Evolutionary conservation across 192 early-diverging fungal genomes (phyloP).

Genomic region (Backusella sp.): DNA sequence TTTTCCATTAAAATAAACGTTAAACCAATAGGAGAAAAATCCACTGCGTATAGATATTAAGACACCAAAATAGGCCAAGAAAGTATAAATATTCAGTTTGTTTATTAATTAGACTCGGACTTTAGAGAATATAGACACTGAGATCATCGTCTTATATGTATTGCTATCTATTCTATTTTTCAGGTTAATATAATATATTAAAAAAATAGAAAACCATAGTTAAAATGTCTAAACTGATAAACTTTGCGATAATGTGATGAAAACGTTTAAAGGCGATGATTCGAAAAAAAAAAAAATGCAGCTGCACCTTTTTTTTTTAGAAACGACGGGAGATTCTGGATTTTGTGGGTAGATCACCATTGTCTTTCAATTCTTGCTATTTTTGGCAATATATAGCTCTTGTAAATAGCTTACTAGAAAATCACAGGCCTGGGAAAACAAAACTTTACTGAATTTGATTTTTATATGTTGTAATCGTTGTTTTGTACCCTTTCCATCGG

Average conservation of each 20-base stretch:
- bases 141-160: background rate
- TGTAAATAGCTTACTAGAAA: background rate
- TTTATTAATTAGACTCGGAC: background rate
- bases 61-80: background rate
- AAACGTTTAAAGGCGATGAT: background rate
- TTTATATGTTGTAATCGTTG: background rate
- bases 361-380: constrained; percentile 1
- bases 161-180: background rate
- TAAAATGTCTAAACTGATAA: background rate
- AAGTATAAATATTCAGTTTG: background rate
- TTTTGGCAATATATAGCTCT: background rate
- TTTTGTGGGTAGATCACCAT: background rate
- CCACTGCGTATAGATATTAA: background rate
- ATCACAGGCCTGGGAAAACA: background rate
- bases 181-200: no score
- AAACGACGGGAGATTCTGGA: background rate
- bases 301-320: background rate
- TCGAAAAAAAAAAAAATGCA: background rate
- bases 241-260: background rate
- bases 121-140: background rate
- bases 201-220: background rate
- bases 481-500: background rate
- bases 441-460: background rate
- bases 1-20: background rate
- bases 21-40: background rate